Evolutionary conservation across 352 stramenopile species (phyloP).

Genomic region (Phytophthora sp.): DNA sequence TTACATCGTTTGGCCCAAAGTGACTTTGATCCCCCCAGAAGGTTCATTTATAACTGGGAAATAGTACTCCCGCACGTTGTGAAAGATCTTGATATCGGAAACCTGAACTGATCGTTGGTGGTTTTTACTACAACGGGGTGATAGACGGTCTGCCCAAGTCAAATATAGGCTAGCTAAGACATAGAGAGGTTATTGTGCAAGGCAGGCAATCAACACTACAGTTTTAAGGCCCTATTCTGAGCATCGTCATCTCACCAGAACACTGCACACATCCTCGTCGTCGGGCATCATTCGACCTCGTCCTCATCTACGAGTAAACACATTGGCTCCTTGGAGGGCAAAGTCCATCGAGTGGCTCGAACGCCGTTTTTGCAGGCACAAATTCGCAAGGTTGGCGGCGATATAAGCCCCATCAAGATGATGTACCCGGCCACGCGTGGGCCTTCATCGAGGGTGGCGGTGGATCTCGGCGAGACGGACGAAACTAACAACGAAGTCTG

Average conservation of each 20-base stretch:
- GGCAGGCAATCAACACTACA: too few species aligned
- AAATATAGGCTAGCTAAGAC: too few species aligned
- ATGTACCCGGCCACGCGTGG: slow-evolving; percentile 23
- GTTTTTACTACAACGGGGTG: too few species aligned
- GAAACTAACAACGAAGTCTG: slow-evolving; percentile 13
- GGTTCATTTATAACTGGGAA: too few species aligned
- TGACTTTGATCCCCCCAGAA: too few species aligned
- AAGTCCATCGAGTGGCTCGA: slow-evolving; percentile 3
- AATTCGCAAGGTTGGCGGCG: slow-evolving; percentile 11
- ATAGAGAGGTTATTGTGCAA: too few species aligned
- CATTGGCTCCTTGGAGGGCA: not conserved
- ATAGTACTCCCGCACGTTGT: too few species aligned
- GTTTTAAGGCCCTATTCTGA: slow-evolving; percentile 36
- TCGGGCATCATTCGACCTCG: slow-evolving; percentile 17
- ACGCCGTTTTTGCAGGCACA: slow-evolving; percentile 13
- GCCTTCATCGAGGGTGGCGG: slow-evolving; percentile 31
- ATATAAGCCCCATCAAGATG: slow-evolving; percentile 18
- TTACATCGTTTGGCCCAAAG: too few species aligned
- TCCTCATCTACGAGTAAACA: slow-evolving; percentile 15
- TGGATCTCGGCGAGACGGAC: slow-evolving; percentile 36
- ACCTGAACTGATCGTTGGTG: too few species aligned
- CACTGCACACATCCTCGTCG: slow-evolving; percentile 4
- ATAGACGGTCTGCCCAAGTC: not conserved
- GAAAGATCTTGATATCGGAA: too few species aligned
- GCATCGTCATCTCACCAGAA: slow-evolving; percentile 9